These are phyloP conservation scores for Murraya paniculata DNA, from an alignment of 345 rosid species.

Conservation along the genomic window DNA sequence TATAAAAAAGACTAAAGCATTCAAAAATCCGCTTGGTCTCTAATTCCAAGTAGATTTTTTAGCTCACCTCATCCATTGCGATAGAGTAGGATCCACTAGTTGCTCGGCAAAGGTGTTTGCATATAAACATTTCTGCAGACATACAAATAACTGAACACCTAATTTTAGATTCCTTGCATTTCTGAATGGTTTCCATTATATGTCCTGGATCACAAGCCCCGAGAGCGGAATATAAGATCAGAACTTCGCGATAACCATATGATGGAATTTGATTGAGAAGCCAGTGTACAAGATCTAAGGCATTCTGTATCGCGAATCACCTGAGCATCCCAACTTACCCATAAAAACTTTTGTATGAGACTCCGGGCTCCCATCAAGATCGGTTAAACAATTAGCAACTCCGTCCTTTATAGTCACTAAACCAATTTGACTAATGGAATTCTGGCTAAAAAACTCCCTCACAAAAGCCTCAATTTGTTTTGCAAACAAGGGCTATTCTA, in stretches of 20 bases:
- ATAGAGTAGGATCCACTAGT: too few species aligned
- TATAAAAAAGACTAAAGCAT: neutral
- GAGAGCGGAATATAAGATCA: too few species aligned
- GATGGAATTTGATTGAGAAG: too few species aligned
- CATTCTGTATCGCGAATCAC: conserved; percentile 91
- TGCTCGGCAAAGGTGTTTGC: too few species aligned
- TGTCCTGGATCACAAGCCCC: too few species aligned
- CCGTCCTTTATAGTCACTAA: conserved; percentile 77
- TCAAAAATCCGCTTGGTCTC: neutral
- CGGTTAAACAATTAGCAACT: conserved; percentile 69
- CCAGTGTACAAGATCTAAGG: too few species aligned
- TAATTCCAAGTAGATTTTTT: conserved; percentile 7
- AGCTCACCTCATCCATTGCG: too few species aligned
- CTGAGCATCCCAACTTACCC: conserved; percentile 73
- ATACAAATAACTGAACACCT: too few species aligned
- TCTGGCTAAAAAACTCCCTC: conserved; percentile 91
- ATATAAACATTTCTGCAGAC: too few species aligned
- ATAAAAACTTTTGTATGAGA: conserved; percentile 77
- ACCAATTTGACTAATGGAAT: conserved; percentile 87
- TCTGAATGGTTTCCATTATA: too few species aligned
- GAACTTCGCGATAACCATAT: too few species aligned
- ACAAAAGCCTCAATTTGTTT: conserved; percentile 75
- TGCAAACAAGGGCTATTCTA: conserved; percentile 69
- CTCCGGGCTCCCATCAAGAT: conserved; percentile 95
- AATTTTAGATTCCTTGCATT: too few species aligned